phyloP scores from a whole-genome alignment of 2,329 filamentous ascomycete genomes.

The Pyricularia grisea region DNA sequence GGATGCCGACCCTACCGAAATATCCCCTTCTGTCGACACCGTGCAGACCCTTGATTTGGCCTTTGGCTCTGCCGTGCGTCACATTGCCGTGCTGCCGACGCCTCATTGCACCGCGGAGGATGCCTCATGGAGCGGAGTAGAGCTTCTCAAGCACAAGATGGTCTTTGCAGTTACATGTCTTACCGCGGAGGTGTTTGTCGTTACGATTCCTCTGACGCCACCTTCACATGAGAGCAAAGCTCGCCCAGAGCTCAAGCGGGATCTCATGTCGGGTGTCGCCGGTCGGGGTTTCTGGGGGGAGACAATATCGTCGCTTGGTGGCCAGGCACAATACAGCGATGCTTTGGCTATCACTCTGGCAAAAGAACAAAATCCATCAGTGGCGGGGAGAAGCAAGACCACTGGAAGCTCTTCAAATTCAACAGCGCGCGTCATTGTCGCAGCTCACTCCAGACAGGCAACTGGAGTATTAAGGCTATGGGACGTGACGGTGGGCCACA shows the following conservation, averaged over 20 bases:
- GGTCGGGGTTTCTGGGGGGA: constrained; percentile 58
- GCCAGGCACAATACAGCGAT: constrained; percentile 42
- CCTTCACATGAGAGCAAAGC: constrained; percentile 51
- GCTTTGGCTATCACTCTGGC: constrained; percentile 41
- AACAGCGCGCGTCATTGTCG: constrained; percentile 40
- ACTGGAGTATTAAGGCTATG: constrained; percentile 49
- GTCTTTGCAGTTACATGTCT: constrained; percentile 53
- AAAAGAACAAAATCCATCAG: constrained; percentile 7
- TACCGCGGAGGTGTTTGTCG: constrained; percentile 44
- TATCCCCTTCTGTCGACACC: constrained; percentile 40
- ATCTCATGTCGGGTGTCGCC: constrained; percentile 41
- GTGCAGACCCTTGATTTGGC: constrained; percentile 53
- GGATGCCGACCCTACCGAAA: constrained; percentile 34
- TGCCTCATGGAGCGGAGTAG: constrained; percentile 31
- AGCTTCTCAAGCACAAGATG: constrained; percentile 45
- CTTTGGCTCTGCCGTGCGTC: constrained; percentile 43
- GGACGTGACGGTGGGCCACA: constrained; percentile 41
- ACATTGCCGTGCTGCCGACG: constrained; percentile 47
- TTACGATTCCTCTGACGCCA: constrained; percentile 51
- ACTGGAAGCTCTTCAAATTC: constrained; percentile 18
- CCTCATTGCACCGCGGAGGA: constrained; percentile 39
- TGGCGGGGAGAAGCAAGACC: constrained; percentile 18
- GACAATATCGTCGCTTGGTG: constrained; percentile 41
- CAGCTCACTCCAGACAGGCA: constrained; percentile 49
- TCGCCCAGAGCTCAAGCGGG: constrained; percentile 39